A percentile compares a stretch with the other conserved stretches of the same genome.
Conservation (phyloP, 768 basidiomycete genomes). For the Tylopilus sp. region DNA sequence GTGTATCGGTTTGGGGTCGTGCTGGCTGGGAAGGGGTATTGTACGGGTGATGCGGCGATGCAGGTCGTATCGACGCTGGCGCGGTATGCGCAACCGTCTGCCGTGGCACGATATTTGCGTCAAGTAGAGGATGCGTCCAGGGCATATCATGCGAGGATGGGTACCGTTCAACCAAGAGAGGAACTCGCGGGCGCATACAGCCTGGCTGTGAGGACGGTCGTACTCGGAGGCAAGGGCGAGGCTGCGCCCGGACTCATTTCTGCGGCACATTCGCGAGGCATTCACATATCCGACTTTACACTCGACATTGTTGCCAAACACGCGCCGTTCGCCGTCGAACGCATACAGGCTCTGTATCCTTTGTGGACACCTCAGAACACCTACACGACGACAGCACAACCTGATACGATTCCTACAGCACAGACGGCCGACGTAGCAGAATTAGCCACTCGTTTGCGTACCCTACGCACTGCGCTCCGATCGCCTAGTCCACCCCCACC, state of each 20-base stretch:
- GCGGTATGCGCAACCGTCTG: slow-evolving; percentile 37
- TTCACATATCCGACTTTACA: slow-evolving; percentile 35
- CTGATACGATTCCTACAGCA: background rate
- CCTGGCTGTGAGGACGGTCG: slow-evolving; percentile 41
- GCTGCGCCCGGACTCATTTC: slow-evolving; percentile 48
- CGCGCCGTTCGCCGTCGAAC: slow-evolving; percentile 11
- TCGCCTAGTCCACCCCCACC: slow-evolving; percentile 23
- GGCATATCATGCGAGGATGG: slow-evolving; percentile 5
- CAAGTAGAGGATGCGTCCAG: slow-evolving; percentile 21
- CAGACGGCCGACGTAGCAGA: background rate
- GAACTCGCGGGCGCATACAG: slow-evolving; percentile 27
- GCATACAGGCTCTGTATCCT: slow-evolving; percentile 13
- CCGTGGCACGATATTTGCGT: slow-evolving; percentile 38
- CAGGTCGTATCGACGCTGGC: slow-evolving; percentile 39
- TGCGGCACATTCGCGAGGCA: slow-evolving; percentile 24
- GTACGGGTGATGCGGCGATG: slow-evolving; percentile 9
- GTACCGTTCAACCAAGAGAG: slow-evolving; percentile 2
- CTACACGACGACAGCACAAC: background rate
- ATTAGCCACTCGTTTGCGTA: slow-evolving; percentile 22
- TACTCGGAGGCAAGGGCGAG: slow-evolving; percentile 34
- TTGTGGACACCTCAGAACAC: slow-evolving; percentile 4
- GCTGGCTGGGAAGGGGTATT: slow-evolving; percentile 47
- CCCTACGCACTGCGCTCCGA: slow-evolving; percentile 22
- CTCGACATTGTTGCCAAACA: slow-evolving; percentile 33
- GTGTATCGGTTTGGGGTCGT: slow-evolving; percentile 41